phyloP scores from a whole-genome alignment of 208 protist species.

The Phytomonas sp. region DNA sequence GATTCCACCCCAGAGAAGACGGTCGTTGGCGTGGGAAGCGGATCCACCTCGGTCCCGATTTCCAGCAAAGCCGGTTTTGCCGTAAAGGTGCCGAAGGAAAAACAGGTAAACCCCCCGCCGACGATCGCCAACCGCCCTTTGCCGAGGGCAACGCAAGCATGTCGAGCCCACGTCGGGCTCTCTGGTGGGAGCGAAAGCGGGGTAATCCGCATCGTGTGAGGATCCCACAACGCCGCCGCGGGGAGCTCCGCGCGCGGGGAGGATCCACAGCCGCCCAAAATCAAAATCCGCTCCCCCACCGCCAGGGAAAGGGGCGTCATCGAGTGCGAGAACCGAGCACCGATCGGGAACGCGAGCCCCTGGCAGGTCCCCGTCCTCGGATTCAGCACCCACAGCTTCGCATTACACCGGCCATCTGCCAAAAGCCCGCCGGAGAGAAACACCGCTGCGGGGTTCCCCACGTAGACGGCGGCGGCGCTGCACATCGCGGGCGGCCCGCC shows the following conservation, averaged over 20 bases:
- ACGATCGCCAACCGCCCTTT: conserved; percentile 55
- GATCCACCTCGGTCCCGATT: conserved; percentile 22
- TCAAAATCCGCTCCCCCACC: conserved; percentile 23
- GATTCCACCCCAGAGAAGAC: not conserved
- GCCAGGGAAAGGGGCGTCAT: conserved; percentile 33
- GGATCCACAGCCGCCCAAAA: conserved; percentile 54
- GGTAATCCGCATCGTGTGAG: not conserved
- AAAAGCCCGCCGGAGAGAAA: conserved; percentile 17
- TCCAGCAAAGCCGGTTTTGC: conserved; percentile 45
- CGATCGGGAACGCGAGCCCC: conserved; percentile 7
- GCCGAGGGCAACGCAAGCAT: conserved; percentile 44
- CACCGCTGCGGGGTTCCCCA: conserved; percentile 6
- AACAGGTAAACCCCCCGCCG: conserved; percentile 83
- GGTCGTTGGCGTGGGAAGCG: not conserved
- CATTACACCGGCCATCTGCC: conserved; percentile 10
- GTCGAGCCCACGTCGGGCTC: conserved; percentile 52
- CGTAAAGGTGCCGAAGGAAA: conserved; percentile 84
- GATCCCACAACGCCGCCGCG: conserved; percentile 9
- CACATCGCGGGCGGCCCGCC: conserved; percentile 28
- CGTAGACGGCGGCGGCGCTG: conserved; percentile 31
- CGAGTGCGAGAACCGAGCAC: conserved; percentile 55
- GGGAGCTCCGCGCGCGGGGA: conserved; percentile 17
- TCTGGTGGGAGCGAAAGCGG: conserved; percentile 24
- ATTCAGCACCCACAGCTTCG: conserved; percentile 14
- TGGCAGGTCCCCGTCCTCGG: conserved; percentile 5